Evolutionary conservation across 768 basidiomycete species (phyloP).

Genomic region (Pholiota microspora): DNA sequence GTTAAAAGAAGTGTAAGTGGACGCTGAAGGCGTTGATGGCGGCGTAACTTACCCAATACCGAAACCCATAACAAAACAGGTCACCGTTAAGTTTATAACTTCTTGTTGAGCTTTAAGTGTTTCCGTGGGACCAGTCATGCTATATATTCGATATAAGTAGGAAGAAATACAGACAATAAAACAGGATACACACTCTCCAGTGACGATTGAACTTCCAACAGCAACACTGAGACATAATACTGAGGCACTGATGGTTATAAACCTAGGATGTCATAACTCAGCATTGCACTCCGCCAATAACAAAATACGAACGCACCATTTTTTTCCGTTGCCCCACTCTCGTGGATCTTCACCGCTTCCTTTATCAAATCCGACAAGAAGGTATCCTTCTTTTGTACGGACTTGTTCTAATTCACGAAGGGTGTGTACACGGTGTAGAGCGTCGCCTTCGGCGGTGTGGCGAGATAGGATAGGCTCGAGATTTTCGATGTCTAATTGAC

Average conservation of each 20-base stretch:
- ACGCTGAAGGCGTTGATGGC: constrained; percentile 4
- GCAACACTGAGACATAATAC: constrained; percentile 32
- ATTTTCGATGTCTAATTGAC: constrained; percentile 24
- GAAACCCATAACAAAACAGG: constrained; percentile 42
- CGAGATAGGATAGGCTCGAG: constrained; percentile 12
- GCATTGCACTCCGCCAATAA: not conserved
- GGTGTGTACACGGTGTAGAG: constrained; percentile 7
- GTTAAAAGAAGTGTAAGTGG: constrained; percentile 19
- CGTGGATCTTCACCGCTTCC: constrained; percentile 33
- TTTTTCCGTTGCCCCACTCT: constrained; percentile 31
- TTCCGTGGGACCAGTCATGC: constrained; percentile 28
- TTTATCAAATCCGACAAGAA: constrained; percentile 24
- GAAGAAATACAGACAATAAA: not conserved
- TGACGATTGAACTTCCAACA: constrained; percentile 5
- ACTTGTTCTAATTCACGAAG: constrained; percentile 17
- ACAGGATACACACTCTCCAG: not conserved
- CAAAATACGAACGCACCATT: constrained; percentile 28
- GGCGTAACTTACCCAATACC: constrained; percentile 33
- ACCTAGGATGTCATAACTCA: constrained; percentile 24
- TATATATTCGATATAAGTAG: constrained; percentile 17
- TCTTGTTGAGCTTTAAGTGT: constrained; percentile 32
- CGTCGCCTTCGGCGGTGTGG: constrained; percentile 7
- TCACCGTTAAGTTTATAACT: constrained; percentile 38
- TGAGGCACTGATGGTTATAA: constrained; percentile 31
- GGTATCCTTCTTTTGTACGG: constrained; percentile 20